phyloP scores from a whole-genome alignment of 768 basidiomycete genomes.

The Artomyces pyxidatus region DNA sequence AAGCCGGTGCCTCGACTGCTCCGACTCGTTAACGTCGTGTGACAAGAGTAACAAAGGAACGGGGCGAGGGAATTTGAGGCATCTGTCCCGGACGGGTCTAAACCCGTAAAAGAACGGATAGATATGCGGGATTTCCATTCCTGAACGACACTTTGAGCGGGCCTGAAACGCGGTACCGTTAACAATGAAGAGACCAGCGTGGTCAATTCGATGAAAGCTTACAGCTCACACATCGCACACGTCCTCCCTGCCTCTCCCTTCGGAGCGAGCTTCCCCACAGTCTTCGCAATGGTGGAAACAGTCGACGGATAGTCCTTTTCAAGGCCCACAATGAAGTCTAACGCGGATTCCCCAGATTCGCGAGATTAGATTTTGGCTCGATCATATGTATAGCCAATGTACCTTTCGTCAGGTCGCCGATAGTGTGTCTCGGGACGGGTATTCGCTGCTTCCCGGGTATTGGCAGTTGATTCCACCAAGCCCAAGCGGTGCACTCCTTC shows the following conservation, averaged over 20 bases:
- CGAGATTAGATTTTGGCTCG: background rate
- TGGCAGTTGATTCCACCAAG: slow-evolving; percentile 58
- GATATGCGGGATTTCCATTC: slow-evolving; percentile 72
- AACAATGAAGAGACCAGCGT: no score
- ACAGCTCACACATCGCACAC: slow-evolving; percentile 68
- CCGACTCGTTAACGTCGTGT: slow-evolving; percentile 50
- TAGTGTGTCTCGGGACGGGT: slow-evolving; percentile 45
- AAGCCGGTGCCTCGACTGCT: slow-evolving; percentile 32
- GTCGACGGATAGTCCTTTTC: slow-evolving; percentile 84
- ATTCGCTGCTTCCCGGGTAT: slow-evolving; percentile 43
- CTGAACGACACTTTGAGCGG: slow-evolving; percentile 54
- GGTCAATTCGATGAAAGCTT: no score
- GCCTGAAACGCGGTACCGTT: no score
- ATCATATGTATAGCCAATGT: background rate
- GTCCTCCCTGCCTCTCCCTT: slow-evolving; percentile 40
- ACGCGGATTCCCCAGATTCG: background rate
- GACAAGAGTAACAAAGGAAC: slow-evolving; percentile 56
- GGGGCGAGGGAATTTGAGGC: slow-evolving; percentile 25
- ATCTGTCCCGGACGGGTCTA: slow-evolving; percentile 9
- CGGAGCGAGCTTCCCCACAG: slow-evolving; percentile 69
- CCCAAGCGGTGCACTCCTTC: slow-evolving; percentile 75
- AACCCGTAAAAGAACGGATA: slow-evolving; percentile 44
- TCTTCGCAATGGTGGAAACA: slow-evolving; percentile 75
- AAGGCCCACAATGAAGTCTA: slow-evolving; percentile 74
- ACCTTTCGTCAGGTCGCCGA: slow-evolving; percentile 66